Conservation (phyloP, 1,284 basidiomycete genomes). For the Cutaneotrichosporon mucoides region DNA sequence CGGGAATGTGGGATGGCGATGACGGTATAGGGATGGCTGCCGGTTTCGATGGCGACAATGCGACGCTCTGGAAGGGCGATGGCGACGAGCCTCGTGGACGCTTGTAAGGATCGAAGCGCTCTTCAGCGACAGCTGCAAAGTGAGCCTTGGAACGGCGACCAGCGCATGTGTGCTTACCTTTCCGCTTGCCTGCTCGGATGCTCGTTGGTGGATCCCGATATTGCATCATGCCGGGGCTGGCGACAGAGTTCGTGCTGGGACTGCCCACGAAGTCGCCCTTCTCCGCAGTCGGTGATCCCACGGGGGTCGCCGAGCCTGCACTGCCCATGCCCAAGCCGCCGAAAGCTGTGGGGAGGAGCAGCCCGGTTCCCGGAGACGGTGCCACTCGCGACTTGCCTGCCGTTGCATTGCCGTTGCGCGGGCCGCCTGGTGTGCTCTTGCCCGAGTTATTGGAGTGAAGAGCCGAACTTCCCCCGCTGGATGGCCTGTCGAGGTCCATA, state of each 20-base stretch:
- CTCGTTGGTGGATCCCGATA: constrained; percentile 36
- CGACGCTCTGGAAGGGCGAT: constrained; percentile 25
- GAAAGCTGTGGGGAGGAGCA: constrained; percentile 38
- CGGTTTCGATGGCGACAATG: constrained; percentile 34
- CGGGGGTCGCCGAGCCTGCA: constrained; percentile 23
- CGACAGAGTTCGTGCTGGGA: constrained; percentile 1
- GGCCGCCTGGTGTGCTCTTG: constrained; percentile 16
- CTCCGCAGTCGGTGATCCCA: constrained; percentile 41
- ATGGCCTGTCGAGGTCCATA: constrained; percentile 45
- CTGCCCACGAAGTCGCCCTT: constrained; percentile 27
- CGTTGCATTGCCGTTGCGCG: background rate
- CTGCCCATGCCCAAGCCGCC: constrained; percentile 35
- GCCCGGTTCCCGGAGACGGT: constrained; percentile 28
- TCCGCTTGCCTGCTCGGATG: constrained; percentile 40
- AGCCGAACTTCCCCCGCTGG: constrained; percentile 5
- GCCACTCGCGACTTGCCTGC: background rate
- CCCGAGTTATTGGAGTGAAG: constrained; percentile 13
- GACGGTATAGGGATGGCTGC: constrained; percentile 36
- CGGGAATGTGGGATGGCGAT: constrained; percentile 34
- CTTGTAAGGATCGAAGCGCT: constrained; percentile 48
- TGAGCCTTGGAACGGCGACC: background rate
- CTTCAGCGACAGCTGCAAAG: constrained; percentile 31
- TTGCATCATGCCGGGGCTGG: constrained; percentile 38
- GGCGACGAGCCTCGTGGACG: constrained; percentile 42
- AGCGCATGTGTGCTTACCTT: constrained; percentile 26